Conservation (phyloP, 305 asterid species). For the Nicotiana rustica region DNA sequence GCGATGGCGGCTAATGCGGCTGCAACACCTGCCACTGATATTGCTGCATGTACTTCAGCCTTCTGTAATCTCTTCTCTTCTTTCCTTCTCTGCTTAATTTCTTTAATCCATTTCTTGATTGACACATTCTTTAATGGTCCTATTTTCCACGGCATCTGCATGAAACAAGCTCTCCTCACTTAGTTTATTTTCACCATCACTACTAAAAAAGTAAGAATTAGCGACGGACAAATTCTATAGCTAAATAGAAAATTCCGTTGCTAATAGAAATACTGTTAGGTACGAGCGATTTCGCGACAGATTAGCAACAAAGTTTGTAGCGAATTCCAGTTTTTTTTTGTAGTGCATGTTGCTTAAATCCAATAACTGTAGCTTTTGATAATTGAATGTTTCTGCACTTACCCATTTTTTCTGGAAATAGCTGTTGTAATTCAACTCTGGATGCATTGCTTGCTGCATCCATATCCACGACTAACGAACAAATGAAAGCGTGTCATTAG, state of each 20-base stretch:
- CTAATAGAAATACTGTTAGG: too few species aligned
- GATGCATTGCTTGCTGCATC: conserved; percentile 99
- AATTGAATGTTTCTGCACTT: conserved; percentile 38
- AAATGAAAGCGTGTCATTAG: background rate
- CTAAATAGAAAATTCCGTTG: too few species aligned
- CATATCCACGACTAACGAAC: conserved; percentile 89
- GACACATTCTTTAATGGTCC: conserved; percentile 65
- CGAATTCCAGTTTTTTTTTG: too few species aligned
- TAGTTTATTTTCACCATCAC: background rate
- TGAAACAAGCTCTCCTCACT: conserved; percentile 20
- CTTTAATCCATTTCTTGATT: conserved; percentile 89
- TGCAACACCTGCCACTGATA: conserved; percentile 91
- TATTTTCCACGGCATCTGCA: conserved; percentile 80
- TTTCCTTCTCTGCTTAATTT: conserved; percentile 74
- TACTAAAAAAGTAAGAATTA: too few species aligned
- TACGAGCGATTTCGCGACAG: too few species aligned
- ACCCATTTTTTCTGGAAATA: conserved; percentile 91
- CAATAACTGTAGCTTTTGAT: background rate
- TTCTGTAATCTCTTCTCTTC: conserved; percentile 76
- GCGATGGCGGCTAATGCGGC: conserved; percentile 96
- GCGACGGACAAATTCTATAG: too few species aligned
- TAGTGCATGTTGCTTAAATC: background rate
- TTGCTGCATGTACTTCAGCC: conserved; percentile 93
- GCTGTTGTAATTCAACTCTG: conserved; percentile 83
- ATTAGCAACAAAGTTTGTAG: too few species aligned